These are phyloP conservation scores for Nectriaceae sp. DNA, from an alignment of 2,329 filamentous ascomycete species.

Conservation along the genomic window DNA sequence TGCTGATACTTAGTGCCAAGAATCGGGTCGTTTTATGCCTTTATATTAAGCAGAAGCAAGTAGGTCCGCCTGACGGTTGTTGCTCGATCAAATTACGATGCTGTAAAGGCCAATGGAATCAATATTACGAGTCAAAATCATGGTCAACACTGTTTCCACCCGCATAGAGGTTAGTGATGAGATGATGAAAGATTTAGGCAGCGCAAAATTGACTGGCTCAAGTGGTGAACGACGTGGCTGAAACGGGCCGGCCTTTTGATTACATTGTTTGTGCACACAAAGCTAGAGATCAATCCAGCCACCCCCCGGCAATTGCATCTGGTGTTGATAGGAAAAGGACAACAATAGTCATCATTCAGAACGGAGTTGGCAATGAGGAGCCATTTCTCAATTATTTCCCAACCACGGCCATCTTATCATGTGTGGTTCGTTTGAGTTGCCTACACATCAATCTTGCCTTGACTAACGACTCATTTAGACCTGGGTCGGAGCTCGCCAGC, in stretches of 20 bases:
- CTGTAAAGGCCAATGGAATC: slow-evolving; percentile 55
- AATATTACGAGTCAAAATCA: slow-evolving; percentile 55
- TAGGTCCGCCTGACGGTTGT: slow-evolving; percentile 57
- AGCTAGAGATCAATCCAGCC: slow-evolving; percentile 18
- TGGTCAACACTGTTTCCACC: slow-evolving; percentile 52
- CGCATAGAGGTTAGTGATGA: slow-evolving; percentile 39
- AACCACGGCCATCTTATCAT: slow-evolving; percentile 53
- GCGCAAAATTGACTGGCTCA: background rate
- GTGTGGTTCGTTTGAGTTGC: slow-evolving; percentile 46
- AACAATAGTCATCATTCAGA: slow-evolving; percentile 61
- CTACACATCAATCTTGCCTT: background rate
- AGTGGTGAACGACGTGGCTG: slow-evolving; percentile 14
- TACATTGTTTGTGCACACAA: slow-evolving; percentile 25
- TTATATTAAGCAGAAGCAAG: slow-evolving; percentile 47
- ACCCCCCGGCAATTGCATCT: slow-evolving; percentile 26
- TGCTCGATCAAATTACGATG: slow-evolving; percentile 61
- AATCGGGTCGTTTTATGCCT: slow-evolving; percentile 60
- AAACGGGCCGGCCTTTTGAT: slow-evolving; percentile 17
- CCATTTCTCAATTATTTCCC: slow-evolving; percentile 53
- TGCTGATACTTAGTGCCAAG: slow-evolving; percentile 31
- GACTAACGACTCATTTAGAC: slow-evolving; percentile 33
- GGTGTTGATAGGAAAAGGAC: slow-evolving; percentile 43
- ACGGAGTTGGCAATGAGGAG: slow-evolving; percentile 62
- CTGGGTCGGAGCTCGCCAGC: slow-evolving; percentile 56
- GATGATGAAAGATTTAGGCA: background rate